Evolutionary conservation across 2,329 filamentous ascomycete genomes (phyloP).

Genomic region (Scytalidium lignicola): DNA sequence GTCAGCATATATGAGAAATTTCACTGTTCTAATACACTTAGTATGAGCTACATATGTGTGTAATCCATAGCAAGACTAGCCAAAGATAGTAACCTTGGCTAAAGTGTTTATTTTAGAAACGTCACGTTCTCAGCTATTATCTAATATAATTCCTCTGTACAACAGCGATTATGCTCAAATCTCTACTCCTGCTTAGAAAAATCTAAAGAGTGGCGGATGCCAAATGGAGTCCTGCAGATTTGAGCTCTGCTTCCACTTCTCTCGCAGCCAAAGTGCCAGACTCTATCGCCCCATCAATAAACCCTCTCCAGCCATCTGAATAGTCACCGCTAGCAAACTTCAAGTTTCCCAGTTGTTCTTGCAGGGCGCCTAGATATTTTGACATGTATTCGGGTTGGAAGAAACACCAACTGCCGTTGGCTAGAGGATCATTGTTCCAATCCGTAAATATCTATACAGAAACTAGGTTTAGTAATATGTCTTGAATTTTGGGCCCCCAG

Average conservation of each 20-base stretch:
- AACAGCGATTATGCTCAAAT: too few species aligned
- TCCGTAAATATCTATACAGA: neutral
- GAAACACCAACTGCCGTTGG: slow-evolving; percentile 25
- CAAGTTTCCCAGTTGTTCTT: slow-evolving; percentile 22
- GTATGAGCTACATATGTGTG: too few species aligned
- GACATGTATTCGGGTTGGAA: slow-evolving; percentile 10
- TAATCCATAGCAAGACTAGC: too few species aligned
- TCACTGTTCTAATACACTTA: too few species aligned
- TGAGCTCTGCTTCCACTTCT: neutral
- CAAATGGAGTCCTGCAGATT: neutral
- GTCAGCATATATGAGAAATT: too few species aligned
- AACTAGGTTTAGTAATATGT: neutral
- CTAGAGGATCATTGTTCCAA: slow-evolving; percentile 21
- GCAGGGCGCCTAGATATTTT: slow-evolving; percentile 21
- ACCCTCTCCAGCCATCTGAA: slow-evolving; percentile 30
- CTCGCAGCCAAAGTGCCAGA: slow-evolving; percentile 11
- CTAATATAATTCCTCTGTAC: too few species aligned
- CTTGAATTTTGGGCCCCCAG: too few species aligned
- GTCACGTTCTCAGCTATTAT: too few species aligned
- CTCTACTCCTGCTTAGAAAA: too few species aligned
- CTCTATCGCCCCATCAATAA: slow-evolving; percentile 31
- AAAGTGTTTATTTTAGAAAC: too few species aligned
- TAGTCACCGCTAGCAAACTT: slow-evolving; percentile 30
- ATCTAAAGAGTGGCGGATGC: too few species aligned
- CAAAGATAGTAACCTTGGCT: too few species aligned